These are phyloP conservation scores for Pichia sp. DNA, from an alignment of 1,139 yeast species.

Conservation along the genomic window DNA sequence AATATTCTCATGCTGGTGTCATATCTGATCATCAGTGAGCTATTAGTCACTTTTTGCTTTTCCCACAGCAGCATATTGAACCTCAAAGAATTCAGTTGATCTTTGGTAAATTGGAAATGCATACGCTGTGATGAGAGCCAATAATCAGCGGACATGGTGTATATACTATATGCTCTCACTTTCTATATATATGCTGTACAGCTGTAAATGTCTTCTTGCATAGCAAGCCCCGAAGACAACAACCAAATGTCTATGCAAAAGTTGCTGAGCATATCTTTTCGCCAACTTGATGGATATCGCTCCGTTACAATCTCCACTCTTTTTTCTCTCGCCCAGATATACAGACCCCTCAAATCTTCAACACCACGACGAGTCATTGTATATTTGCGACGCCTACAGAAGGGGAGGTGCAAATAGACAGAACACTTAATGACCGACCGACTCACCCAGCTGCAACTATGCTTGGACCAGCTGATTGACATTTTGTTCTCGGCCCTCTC, in stretches of 20 bases:
- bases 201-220: no score
- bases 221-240: no score
- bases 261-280: no score
- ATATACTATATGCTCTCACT: neutral
- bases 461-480: constrained; percentile 78
- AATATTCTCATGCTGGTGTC: constrained; percentile 65
- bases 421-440: constrained; percentile 62
- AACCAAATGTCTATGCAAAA: no score
- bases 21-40: constrained; percentile 29
- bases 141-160: constrained; percentile 56
- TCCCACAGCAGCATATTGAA: constrained; percentile 14
- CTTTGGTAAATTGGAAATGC: constrained; percentile 53
- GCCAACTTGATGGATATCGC: no score
- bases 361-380: no score
- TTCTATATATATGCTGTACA: neutral
- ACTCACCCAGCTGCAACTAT: constrained; percentile 84
- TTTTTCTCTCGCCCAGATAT: no score
- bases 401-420: neutral
- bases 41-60: constrained; percentile 12
- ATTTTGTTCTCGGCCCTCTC: constrained; percentile 89
- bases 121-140: constrained; percentile 64
- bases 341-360: no score
- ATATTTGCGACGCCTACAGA: no score
- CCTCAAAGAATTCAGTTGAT: constrained; percentile 4
- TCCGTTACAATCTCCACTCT: no score